These are phyloP conservation scores for Mortierella alpina DNA, from an alignment of 192 early-diverging fungal genomes.

Conservation along the genomic window DNA sequence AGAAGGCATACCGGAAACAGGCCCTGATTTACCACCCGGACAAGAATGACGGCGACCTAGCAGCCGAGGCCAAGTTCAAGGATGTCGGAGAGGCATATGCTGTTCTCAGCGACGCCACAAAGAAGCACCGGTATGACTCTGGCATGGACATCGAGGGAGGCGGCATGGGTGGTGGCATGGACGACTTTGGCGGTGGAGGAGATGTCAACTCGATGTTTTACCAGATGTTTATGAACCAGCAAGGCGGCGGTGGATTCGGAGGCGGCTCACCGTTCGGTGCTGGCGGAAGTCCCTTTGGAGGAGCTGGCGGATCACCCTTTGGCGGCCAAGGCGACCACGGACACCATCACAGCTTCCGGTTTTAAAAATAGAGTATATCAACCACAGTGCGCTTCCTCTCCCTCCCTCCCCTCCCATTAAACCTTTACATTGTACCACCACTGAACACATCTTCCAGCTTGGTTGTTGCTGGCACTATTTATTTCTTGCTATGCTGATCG, in stretches of 20 bases:
- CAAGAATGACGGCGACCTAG: slow-evolving; percentile 78
- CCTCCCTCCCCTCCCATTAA: neutral
- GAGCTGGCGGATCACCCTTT: slow-evolving; percentile 45
- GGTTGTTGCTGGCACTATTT: too few species aligned
- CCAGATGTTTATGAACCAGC: slow-evolving; percentile 61
- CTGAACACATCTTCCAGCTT: too few species aligned
- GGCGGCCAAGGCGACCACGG: slow-evolving; percentile 28
- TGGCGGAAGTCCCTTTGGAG: slow-evolving; percentile 30
- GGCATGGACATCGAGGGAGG: slow-evolving; percentile 83
- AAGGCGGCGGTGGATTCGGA: slow-evolving; percentile 32
- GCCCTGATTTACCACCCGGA: slow-evolving; percentile 94
- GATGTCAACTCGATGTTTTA: slow-evolving; percentile 72
- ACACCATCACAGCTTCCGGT: slow-evolving; percentile 55
- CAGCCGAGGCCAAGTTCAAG: slow-evolving; percentile 85
- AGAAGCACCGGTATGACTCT: slow-evolving; percentile 83
- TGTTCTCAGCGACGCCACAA: slow-evolving; percentile 82
- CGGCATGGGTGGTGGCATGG: slow-evolving; percentile 42
- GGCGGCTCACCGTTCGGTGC: slow-evolving; percentile 53
- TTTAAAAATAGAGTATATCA: slow-evolving; percentile 42
- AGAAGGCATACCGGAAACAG: slow-evolving; percentile 85
- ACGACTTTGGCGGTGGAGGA: slow-evolving; percentile 56
- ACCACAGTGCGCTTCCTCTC: neutral
- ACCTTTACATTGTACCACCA: neutral
- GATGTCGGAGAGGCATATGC: slow-evolving; percentile 85
- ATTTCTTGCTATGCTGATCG: too few species aligned